A percentile compares a stretch with the other conserved stretches of the same genome.
Conservation (phyloP, 2,329 filamentous ascomycete species). For the Stenocarpella maydis region DNA sequence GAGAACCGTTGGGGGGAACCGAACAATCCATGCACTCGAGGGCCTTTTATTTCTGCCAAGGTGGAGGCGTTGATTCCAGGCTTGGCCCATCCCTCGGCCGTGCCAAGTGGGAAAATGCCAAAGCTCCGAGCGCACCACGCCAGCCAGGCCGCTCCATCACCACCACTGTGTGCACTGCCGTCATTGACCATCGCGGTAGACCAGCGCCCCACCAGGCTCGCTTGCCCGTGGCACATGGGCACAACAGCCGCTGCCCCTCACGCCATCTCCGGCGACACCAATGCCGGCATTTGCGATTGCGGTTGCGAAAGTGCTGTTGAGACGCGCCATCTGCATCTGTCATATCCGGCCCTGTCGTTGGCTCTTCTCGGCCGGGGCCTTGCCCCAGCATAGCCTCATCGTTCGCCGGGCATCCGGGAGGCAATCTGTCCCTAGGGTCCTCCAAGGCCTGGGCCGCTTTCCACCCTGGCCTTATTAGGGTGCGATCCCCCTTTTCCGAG, state of each 20-base stretch:
- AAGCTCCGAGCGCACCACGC: not conserved
- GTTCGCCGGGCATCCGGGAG: not conserved
- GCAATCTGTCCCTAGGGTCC: constrained; percentile 3
- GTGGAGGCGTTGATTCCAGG: not conserved
- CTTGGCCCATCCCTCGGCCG: not conserved
- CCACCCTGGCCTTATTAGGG: constrained; percentile 28
- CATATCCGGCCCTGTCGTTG: not conserved
- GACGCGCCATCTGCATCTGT: not conserved
- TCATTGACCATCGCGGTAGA: not conserved
- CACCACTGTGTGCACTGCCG: not conserved
- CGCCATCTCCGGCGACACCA: constrained; percentile 7
- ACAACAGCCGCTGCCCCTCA: not conserved
- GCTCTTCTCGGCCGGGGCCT: not conserved
- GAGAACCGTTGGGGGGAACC: not conserved
- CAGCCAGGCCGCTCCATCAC: not conserved
- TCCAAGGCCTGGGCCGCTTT: constrained; percentile 29
- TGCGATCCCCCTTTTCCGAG: constrained; percentile 31
- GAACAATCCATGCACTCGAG: not conserved
- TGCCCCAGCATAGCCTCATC: not conserved
- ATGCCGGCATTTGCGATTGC: constrained; percentile 18
- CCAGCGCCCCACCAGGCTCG: constrained; percentile 7
- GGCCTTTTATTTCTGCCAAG: not conserved
- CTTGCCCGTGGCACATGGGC: constrained; percentile 1
- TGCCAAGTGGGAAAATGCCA: not conserved
- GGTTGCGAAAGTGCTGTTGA: constrained; percentile 3